Evolutionary conservation across 208 protist genomes (phyloP), one percentile per base, ranked within the genome.

Genomic region (Crithidia fasciculata): DNA sequence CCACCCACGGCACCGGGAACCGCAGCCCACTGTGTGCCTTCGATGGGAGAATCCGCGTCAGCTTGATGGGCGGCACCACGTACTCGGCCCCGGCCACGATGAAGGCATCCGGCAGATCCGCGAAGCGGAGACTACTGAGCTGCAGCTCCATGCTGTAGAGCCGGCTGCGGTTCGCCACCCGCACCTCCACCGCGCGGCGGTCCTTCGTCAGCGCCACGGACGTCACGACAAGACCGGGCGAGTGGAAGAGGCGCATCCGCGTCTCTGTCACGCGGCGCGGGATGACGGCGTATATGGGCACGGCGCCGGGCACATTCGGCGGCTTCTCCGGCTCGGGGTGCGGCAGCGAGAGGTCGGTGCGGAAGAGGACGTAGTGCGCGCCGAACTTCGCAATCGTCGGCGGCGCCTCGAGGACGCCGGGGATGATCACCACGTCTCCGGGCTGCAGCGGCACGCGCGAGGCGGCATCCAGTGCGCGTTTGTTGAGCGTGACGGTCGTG

Each of bases 201-300:
- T 97, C 86, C 59, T 80, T 82, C 5, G 87, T 93, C 18, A 94
- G 81, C 6, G 59, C 47, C 8, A 95, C 68, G 4, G 81, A 87
- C 10, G 78, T 86, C 9, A 95, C 82, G 18, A 78, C 74, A 7
- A 97, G 71, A 43, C 85, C 88, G 28, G 91, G 86, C 9, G 83
- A 80, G 37, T 93, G 78, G 72, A 89, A 93, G n/a, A 97, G 82
- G 3, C 89, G 85, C 79, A 95, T 84, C 19, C 82, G 84, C n/a
- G 90, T 95, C 77, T 97, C 90, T 15, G 84, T 85, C 8, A 95
- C 86, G 60, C 90, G 90, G 2, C 89, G 75, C 10, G 93, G 93
- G 62, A 95, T 93, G 61, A 97, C 86, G 52, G 86, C 93, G 81
- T 93, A 95, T 4, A 97, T 87, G 8, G 93, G 93, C 37, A 97